Conservation (phyloP, 1,284 basidiomycete species). For the Ustilago lituana region DNA sequence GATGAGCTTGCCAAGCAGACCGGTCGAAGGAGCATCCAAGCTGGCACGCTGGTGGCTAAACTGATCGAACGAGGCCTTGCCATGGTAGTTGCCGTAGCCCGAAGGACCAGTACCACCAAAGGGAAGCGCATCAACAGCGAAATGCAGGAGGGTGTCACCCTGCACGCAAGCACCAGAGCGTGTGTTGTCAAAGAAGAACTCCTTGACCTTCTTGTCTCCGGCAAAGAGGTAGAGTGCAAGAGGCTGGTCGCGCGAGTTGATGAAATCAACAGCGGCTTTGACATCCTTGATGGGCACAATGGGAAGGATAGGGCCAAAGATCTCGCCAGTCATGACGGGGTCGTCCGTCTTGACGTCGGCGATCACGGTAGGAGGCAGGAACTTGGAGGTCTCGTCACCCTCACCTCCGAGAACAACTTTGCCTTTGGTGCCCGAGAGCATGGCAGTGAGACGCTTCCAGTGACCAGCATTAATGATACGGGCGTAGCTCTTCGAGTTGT, state of each 20-base stretch:
- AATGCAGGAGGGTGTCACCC: slow-evolving; percentile 67
- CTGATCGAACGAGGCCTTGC: slow-evolving; percentile 70
- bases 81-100: slow-evolving; percentile 71
- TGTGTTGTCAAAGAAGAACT: slow-evolving; percentile 69
- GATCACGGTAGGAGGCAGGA: slow-evolving; percentile 76
- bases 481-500: slow-evolving; percentile 69
- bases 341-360: slow-evolving; percentile 74
- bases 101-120: slow-evolving; percentile 70
- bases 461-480: slow-evolving; percentile 73
- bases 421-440: slow-evolving; percentile 78
- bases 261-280: slow-evolving; percentile 61
- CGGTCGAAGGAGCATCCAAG: slow-evolving; percentile 69
- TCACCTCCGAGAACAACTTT: slow-evolving; percentile 78
- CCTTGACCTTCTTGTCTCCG: slow-evolving; percentile 73
- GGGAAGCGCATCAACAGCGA: slow-evolving; percentile 72
- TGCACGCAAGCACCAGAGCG: slow-evolving; percentile 50
- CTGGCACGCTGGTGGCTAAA: slow-evolving; percentile 71
- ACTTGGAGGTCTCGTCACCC: slow-evolving; percentile 72
- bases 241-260: slow-evolving; percentile 74
- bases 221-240: slow-evolving; percentile 82
- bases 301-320: slow-evolving; percentile 80
- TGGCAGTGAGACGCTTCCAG: slow-evolving; percentile 74
- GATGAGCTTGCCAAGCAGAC: slow-evolving; percentile 62
- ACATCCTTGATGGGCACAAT: slow-evolving; percentile 76
- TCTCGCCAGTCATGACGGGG: slow-evolving; percentile 75